Base-by-base conservation (phyloP, 1,284 basidiomycete genomes). In the Melampsora americana region DNA sequence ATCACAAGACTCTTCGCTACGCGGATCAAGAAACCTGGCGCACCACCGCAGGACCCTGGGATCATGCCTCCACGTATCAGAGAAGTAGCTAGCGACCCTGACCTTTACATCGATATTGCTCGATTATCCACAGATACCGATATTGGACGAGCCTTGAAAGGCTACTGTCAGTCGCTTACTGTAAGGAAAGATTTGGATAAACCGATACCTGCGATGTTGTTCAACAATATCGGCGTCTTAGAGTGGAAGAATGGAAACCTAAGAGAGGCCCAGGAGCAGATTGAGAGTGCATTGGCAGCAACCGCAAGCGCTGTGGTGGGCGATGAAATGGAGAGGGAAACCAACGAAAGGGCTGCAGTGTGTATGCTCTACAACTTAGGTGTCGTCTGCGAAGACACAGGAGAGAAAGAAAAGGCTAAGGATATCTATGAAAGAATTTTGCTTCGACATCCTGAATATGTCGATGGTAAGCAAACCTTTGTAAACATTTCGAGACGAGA, bases 401-500 rank as follows among this genome's bases (percentile, higher is more conserved):
- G 90, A 0, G 89, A 92, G 60, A 85, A 86, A 2, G 85, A 83
- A 0, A 86, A 89, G 79, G 93, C 93, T 12, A 89, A 87, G 78
- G 90, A 90, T 79, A 92, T 92, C 6, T 96, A 94, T 80, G 88
- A 90, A 64, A 92, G 92, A 81, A 85, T 97, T 6, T 83, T 96
- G 35, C 85, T 87, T 20, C 87, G 90, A 74, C 93, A 97, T 85
- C 92, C 93, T 0, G 94, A 96, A 84, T 96, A 95, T 82, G 87
- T 92, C 62, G 94, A 96, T 82, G 94, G 93, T 94, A 79, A 77
- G 89, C 85, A 39, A 20, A 26, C 26, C 50, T 53, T 53, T 59
- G 42, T 65, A 44, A 32, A 18, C 62, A 11, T 28, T 64, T 64
- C 18, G 23, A 32, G 59, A n/a, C 32, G 26, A 32, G 42, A 67